Base-by-base conservation (phyloP, 306 rosid genomes). In the Coriaria nepalensis region DNA sequence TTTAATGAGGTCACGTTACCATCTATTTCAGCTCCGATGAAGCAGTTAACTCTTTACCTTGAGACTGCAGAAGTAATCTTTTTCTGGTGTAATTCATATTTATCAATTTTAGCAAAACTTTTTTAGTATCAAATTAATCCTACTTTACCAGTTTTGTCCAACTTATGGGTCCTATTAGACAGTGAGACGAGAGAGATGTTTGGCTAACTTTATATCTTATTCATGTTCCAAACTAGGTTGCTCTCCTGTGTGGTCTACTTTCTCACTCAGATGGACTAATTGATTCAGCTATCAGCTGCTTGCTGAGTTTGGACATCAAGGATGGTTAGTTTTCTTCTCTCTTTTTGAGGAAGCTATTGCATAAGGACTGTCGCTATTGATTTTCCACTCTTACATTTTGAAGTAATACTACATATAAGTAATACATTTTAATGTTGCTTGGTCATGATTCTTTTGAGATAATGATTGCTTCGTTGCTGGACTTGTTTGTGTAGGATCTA, bases 1-100 rank as follows among this genome's bases (percentile, higher is more conserved):
- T 88, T 81, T 77, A 77, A 79, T 35, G 97, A 88, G 73, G 86
- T 81, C 68, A 88, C 95, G 47, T 66, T 84, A 64, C 97, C 95
- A 48, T 83, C 97, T 44, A 65, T 88, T 65, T 70, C 78, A 55
- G 38, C 69, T 60, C 80, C 34, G 45, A 73, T 38, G 40, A 72
- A 71, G 70, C 83, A 77, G 74, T 68, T 88, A 60, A 83, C 84
- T 69, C 87, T 88, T 55, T 77, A 77, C 64, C 72, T 88, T 12
- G 97, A 88, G 79, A 84, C 97, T 34, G 82, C 93, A 10, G 97
- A 84, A 95, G 97, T 78, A 70, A 33, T 29, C 34, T 49, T 37
- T 56, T 35, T 38, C 56, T 52, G n/a, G n/a, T n/a, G n/a, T n/a
- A n/a, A n/a, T n/a, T n/a, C n/a, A n/a, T n/a, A n/a, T 39, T 57